phyloP scores from a whole-genome alignment of 176 grass and related monocot species.

The Hordeum vulgare region DNA sequence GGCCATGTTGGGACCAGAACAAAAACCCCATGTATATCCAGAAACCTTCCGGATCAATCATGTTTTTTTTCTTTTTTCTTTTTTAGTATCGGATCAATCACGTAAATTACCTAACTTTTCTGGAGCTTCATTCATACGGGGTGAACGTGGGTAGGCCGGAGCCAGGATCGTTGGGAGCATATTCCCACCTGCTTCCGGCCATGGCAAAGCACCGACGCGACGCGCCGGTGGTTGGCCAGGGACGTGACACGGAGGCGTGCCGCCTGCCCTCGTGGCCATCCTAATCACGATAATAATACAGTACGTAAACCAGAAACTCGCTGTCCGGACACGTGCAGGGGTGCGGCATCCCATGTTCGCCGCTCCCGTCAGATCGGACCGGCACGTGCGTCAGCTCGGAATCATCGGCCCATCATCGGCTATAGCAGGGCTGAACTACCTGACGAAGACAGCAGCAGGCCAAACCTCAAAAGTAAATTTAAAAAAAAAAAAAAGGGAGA shows the following conservation, averaged over 20 bases:
- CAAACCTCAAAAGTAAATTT: too few species aligned
- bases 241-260: neutral
- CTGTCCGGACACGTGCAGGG: constrained; percentile 22
- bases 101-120: too few species aligned
- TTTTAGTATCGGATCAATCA: too few species aligned
- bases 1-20: neutral
- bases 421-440: neutral
- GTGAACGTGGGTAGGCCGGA: too few species aligned
- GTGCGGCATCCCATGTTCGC: neutral
- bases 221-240: neutral
- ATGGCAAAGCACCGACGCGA: neutral
- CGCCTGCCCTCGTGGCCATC: constrained; percentile 4
- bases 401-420: neutral
- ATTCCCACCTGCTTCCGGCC: too few species aligned
- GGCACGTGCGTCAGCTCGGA: neutral
- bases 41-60: too few species aligned
- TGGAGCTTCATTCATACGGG: too few species aligned
- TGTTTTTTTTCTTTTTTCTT: too few species aligned
- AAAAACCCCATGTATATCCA: neutral
- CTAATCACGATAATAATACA: neutral
- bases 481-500: too few species aligned
- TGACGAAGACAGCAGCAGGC: too few species aligned
- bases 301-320: neutral
- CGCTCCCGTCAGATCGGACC: neutral
- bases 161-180: too few species aligned